Evolutionary conservation across 148 eudicot species (phyloP), one percentile per base, ranked within the genome.

Genomic region (Bassia scoparia): DNA sequence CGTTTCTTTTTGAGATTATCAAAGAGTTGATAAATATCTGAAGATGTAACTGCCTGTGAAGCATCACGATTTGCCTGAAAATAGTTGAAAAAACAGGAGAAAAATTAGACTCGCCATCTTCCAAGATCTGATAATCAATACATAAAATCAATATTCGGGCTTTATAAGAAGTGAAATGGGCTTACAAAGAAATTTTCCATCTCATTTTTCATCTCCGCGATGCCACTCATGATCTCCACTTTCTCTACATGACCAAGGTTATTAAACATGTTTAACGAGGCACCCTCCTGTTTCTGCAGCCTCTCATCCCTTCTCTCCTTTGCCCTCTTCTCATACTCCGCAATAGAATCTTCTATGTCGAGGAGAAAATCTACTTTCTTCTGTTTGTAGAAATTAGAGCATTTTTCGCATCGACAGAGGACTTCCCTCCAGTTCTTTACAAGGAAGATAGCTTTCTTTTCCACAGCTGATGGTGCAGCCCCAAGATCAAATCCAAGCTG

Each of bases 1-100:
- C 97, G 96, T 83, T 92, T 95, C 79, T 87, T 87, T 59, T 89
- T 84, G 46, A 95, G 94, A 83, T 95, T 95, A 76, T 92, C 97
- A 63, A 95, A 95, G 23, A 90, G 86, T 67, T 95, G 88, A 73
- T 86, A 87, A 10, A 95, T 75, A 50, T 95, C 97, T 55, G 71
- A 96, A 56, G 97, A n/a, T 27, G 97, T 95, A 75, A 95, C 73
- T 41, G 89, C 80, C 79, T 88, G 83, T 24, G 97, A 92, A 17
- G 80, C 41, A 70, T 88, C 92, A 58, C 78, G 83, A 55, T 83
- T 85, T 76, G 85, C 92, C 99, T 95, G 92, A 72, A 69, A 78
- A 80, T 15, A 11, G 20, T 21, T 67, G n/a, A 3, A 44, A 20
- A 61, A 30, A 29, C 23, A 77, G 31, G 71, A 23, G 61, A 64